These are phyloP conservation scores for Spinacia oleracea DNA, from an alignment of 179 eudicot genomes.

Conservation along the genomic window DNA sequence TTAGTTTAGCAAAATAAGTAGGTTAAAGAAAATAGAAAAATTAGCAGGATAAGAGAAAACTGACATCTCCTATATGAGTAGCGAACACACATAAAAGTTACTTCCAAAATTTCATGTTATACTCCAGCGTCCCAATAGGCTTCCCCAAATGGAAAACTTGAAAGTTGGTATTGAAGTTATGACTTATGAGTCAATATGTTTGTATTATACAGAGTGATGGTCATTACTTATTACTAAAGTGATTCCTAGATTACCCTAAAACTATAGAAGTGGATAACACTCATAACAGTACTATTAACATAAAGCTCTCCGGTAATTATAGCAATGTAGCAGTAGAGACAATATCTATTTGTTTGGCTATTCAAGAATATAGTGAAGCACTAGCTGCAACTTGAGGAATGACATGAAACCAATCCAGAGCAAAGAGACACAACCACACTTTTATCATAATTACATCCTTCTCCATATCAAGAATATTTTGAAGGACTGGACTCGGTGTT, in stretches of 20 bases:
- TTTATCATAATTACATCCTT: background rate
- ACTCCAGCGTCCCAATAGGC: too few species aligned
- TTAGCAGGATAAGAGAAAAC: background rate
- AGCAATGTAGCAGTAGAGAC: background rate
- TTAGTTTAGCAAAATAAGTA: background rate
- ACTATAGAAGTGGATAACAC: background rate
- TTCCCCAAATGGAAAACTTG: background rate
- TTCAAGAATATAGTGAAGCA: background rate
- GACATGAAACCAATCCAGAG: background rate
- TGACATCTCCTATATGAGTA: background rate
- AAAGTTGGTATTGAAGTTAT: background rate
- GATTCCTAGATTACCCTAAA: background rate
- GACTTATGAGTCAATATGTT: background rate
- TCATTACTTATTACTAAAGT: background rate
- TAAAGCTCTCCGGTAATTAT: background rate
- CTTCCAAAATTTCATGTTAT: background rate
- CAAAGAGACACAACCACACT: background rate
- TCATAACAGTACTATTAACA: background rate
- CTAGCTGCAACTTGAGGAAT: background rate
- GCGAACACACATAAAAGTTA: background rate
- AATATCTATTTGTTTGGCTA: background rate
- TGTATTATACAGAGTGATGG: background rate
- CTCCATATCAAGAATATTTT: background rate
- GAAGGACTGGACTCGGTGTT: too few species aligned
- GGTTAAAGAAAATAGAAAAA: background rate